Conservation (phyloP, 2,329 filamentous ascomycete species). For the Plectosphaerella plurivora region DNA sequence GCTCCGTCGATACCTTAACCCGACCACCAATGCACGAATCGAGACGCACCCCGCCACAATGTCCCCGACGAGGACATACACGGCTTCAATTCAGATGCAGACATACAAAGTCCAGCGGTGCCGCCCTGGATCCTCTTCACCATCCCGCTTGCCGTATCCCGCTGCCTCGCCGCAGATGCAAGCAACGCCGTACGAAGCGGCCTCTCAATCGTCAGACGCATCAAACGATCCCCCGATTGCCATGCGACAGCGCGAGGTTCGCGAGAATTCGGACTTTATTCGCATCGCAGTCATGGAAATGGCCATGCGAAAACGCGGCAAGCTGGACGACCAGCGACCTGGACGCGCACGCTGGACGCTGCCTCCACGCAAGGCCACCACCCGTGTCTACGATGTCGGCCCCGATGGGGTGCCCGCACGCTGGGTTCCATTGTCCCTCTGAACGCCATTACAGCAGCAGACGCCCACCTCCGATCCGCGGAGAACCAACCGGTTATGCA, state of each 20-base stretch:
- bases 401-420: slow-evolving; percentile 54
- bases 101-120: slow-evolving; percentile 60
- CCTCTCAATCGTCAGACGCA: slow-evolving; percentile 25
- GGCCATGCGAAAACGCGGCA: slow-evolving; percentile 64
- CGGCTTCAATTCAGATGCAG: slow-evolving; percentile 68
- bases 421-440: slow-evolving; percentile 42
- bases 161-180: slow-evolving; percentile 23
- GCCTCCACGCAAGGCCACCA: slow-evolving; percentile 55
- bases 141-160: slow-evolving; percentile 24
- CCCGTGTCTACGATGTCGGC: slow-evolving; percentile 51
- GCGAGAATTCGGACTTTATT: slow-evolving; percentile 68
- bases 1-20: slow-evolving; percentile 64
- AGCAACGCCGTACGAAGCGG: slow-evolving; percentile 19
- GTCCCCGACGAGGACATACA: slow-evolving; percentile 38
- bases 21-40: slow-evolving; percentile 46
- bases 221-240: slow-evolving; percentile 35
- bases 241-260: slow-evolving; percentile 61
- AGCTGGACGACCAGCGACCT: slow-evolving; percentile 61
- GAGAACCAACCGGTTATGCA: no score
- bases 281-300: slow-evolving; percentile 69
- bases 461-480: no score
- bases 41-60: slow-evolving; percentile 30
- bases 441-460: not conserved
- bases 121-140: slow-evolving; percentile 28
- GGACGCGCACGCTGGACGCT: slow-evolving; percentile 64